phyloP scores from a whole-genome alignment of 2,329 filamentous ascomycete genomes.

The Penicillium sp. region DNA sequence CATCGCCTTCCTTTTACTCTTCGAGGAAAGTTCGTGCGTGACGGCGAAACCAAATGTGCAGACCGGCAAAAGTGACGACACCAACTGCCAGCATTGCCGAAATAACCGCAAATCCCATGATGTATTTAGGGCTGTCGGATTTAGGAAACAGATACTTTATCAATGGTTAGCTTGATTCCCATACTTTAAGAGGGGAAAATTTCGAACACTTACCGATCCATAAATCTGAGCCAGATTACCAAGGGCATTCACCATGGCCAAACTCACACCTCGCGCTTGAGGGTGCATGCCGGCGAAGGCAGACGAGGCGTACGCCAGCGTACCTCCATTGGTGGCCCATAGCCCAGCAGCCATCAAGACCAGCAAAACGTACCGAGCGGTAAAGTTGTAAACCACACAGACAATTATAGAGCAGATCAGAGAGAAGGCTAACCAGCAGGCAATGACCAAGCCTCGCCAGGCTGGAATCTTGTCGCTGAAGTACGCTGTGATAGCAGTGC shows the following conservation, averaged over 20 bases:
- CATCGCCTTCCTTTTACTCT: not conserved
- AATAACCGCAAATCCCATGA: constrained; percentile 49
- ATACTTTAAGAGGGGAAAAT: not conserved
- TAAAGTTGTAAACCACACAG: constrained; percentile 55
- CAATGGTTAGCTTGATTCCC: not conserved
- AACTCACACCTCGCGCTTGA: constrained; percentile 56
- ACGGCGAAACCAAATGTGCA: constrained; percentile 33
- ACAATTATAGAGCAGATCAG: constrained; percentile 46
- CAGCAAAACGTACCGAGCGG: constrained; percentile 58
- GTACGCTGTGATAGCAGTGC: constrained; percentile 51
- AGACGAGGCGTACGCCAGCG: constrained; percentile 57
- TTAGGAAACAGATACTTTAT: constrained; percentile 55
- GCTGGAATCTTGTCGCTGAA: constrained; percentile 53
- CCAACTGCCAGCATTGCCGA: constrained; percentile 38
- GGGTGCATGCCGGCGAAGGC: constrained; percentile 56
- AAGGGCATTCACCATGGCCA: constrained; percentile 59
- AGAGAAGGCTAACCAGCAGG: constrained; percentile 51
- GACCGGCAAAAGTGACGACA: constrained; percentile 29
- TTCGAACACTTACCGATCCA: constrained; percentile 35
- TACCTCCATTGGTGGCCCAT: constrained; percentile 58
- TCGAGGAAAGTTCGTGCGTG: not conserved
- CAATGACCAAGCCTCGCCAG: constrained; percentile 55
- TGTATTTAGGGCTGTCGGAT: constrained; percentile 54
- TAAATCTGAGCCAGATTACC: constrained; percentile 62
- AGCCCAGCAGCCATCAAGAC: constrained; percentile 61